phyloP scores from a whole-genome alignment of 202 grass and related monocot species.

The Carex sylvatica region DNA sequence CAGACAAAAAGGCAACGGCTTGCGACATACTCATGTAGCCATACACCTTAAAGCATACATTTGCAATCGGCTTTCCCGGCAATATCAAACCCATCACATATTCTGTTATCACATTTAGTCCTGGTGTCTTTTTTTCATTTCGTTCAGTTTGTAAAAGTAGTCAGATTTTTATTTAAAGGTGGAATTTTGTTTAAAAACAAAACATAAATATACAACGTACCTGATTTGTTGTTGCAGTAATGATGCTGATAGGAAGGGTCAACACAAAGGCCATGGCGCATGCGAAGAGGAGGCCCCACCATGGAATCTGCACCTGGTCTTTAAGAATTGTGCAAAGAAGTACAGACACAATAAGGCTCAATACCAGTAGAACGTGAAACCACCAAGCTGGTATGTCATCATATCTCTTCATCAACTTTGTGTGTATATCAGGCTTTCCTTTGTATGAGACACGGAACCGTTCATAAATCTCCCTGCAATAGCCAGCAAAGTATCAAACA shows the following conservation, averaged over 20 bases:
- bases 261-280: slow-evolving; percentile 81
- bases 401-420: slow-evolving; percentile 65
- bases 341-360: slow-evolving; percentile 42
- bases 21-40: slow-evolving; percentile 88
- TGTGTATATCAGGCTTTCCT: slow-evolving; percentile 71
- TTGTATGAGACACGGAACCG: slow-evolving; percentile 50
- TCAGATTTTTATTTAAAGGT: background rate
- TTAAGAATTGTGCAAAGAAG: slow-evolving; percentile 73
- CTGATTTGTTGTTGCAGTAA: slow-evolving; percentile 81
- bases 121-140: slow-evolving; percentile 53
- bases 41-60: slow-evolving; percentile 88
- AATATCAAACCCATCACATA: slow-evolving; percentile 66
- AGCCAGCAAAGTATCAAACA: background rate
- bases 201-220: slow-evolving; percentile 20
- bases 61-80: slow-evolving; percentile 77
- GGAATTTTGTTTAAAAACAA: background rate
- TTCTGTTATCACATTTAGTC: slow-evolving; percentile 83
- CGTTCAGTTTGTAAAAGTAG: background rate
- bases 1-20: slow-evolving; percentile 65
- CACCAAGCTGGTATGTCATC: slow-evolving; percentile 85
- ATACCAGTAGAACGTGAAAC: slow-evolving; percentile 51
- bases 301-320: slow-evolving; percentile 66
- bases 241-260: slow-evolving; percentile 84
- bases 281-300: slow-evolving; percentile 73
- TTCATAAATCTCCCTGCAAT: slow-evolving; percentile 63